Conservation (phyloP, 495 filamentous ascomycete species). For the Aspergillus incahuasiensis region DNA sequence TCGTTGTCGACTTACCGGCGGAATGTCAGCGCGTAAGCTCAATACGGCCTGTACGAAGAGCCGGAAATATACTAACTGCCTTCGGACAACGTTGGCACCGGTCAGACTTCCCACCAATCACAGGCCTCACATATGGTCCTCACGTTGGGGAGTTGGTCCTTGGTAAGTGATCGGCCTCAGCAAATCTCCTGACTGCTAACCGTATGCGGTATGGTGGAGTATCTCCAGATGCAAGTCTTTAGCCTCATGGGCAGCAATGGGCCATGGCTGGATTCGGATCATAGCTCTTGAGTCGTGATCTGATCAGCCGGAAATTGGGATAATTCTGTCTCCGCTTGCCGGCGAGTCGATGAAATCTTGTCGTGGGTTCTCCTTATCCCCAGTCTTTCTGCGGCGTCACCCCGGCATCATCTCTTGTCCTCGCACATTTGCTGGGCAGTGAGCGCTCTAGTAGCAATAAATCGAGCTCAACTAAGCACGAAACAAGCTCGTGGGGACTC, state of each 20-base stretch:
- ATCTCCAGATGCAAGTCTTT: neutral
- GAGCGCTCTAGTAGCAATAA: too few species aligned
- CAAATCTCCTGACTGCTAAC: slow-evolving; percentile 10
- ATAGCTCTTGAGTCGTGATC: neutral
- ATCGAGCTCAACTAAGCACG: neutral
- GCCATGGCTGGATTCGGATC: neutral
- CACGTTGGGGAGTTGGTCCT: slow-evolving; percentile 13
- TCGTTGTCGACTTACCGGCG: neutral
- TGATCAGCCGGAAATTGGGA: neutral
- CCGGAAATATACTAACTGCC: slow-evolving; percentile 5
- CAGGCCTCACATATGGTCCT: neutral
- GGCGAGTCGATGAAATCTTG: too few species aligned
- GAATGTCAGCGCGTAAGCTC: neutral
- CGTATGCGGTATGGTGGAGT: neutral
- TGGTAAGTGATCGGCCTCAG: slow-evolving; percentile 18
- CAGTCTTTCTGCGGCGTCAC: too few species aligned
- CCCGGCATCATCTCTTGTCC: too few species aligned
- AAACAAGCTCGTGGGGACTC: neutral
- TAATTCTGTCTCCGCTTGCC: neutral
- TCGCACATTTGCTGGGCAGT: too few species aligned
- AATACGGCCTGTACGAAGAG: neutral
- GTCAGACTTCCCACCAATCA: slow-evolving; percentile 1
- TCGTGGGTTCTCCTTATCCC: too few species aligned
- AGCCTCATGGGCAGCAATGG: neutral
- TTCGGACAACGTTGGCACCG: slow-evolving; percentile 15